Conservation (phyloP, 371 early-diverging fungal species). For the Circinella minor region DNA sequence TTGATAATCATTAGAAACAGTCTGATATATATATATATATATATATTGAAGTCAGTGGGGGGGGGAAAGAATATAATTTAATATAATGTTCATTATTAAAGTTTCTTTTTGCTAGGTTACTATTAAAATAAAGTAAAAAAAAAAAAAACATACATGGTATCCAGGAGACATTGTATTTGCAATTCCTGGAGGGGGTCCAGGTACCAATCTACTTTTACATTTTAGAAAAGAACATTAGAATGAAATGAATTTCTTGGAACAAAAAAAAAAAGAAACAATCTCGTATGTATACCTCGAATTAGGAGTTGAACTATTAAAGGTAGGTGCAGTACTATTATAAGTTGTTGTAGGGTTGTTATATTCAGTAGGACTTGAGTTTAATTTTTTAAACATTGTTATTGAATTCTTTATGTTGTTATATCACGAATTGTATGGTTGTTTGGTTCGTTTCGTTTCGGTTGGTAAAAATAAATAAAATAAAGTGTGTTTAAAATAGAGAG, state of each 20-base stretch:
- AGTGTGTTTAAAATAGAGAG: too few relatives aligned
- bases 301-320: slow-evolving; percentile 18
- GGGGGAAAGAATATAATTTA: too few relatives aligned
- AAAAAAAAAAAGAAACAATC: too few relatives aligned
- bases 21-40: slow-evolving; percentile 3
- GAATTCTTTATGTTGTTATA: too few relatives aligned
- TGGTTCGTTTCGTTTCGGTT: too few relatives aligned
- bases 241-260: too few relatives aligned
- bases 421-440: too few relatives aligned
- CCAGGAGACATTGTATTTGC: slow-evolving; percentile 12
- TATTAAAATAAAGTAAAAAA: too few relatives aligned
- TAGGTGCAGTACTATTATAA: slow-evolving; percentile 7
- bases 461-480: too few relatives aligned
- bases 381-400: slow-evolving; percentile 21
- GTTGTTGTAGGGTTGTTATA: slow-evolving; percentile 14
- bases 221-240: slow-evolving; percentile 8
- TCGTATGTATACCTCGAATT: slow-evolving; percentile 29
- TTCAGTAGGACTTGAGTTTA: slow-evolving; percentile 14
- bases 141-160: slow-evolving; percentile 3
- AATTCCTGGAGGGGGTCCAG: neutral
- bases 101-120: too few relatives aligned
- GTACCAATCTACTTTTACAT: slow-evolving; percentile 9
- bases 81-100: too few relatives aligned
- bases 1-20: slow-evolving; percentile 1
- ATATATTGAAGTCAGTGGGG: too few relatives aligned